Evolutionary conservation across 441 rosid genomes (phyloP).

Genomic region (Croton setiger): DNA sequence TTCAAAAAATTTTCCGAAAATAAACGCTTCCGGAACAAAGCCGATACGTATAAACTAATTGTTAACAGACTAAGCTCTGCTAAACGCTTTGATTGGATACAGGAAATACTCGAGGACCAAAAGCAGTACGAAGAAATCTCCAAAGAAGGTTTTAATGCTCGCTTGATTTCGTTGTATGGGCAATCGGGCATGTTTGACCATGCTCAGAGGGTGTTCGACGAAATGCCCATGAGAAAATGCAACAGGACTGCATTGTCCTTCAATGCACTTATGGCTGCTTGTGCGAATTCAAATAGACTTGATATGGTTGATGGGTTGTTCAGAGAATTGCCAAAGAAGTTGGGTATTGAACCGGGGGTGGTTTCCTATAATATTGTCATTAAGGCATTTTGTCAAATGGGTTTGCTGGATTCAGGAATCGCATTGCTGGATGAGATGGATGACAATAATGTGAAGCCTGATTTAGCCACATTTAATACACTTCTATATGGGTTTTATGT

Average conservation of each 20-base stretch:
- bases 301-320: constrained; percentile 48
- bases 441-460: constrained; percentile 41
- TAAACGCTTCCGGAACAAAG: not conserved
- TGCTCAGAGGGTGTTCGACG: constrained; percentile 57
- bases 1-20: not conserved
- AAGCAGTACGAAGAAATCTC: constrained; percentile 47
- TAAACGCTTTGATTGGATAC: constrained; percentile 26
- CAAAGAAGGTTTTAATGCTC: constrained; percentile 47
- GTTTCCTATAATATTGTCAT: constrained; percentile 53
- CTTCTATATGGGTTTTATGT: constrained; percentile 39
- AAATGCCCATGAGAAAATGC: constrained; percentile 55
- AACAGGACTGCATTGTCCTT: constrained; percentile 53
- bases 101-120: constrained; percentile 54
- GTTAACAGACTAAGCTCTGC: constrained; percentile 46
- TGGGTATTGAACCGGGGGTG: constrained; percentile 38
- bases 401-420: constrained; percentile 40
- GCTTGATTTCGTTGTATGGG: constrained; percentile 40
- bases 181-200: constrained; percentile 43
- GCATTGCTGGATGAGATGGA: constrained; percentile 46
- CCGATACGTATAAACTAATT: constrained; percentile 5
- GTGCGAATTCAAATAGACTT: constrained; percentile 48
- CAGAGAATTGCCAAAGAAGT: constrained; percentile 41
- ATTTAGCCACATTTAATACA: constrained; percentile 47
- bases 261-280: constrained; percentile 60
- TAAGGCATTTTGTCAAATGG: constrained; percentile 56